A percentile compares a stretch with the other conserved stretches of the same genome.
These are phyloP conservation scores for Cercospora sesami DNA, from an alignment of 2,329 filamentous ascomycete species.

Conservation along the genomic window DNA sequence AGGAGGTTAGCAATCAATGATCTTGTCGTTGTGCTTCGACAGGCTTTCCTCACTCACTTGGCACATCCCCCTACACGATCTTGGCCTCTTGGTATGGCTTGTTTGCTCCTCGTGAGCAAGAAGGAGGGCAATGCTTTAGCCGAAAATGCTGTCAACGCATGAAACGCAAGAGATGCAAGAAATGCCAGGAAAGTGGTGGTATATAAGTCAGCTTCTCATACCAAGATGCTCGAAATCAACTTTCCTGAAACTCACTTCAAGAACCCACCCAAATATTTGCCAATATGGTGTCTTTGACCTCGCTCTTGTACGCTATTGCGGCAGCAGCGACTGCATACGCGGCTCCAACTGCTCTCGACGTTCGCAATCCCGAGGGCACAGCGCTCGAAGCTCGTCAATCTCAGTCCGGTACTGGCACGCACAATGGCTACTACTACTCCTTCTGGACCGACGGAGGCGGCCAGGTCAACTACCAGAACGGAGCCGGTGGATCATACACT, in stretches of 20 bases:
- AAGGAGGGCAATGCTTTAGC: not conserved
- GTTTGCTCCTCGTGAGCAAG: not conserved
- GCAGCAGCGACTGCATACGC: constrained; percentile 40
- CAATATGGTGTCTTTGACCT: constrained; percentile 14
- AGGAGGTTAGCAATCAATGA: not conserved
- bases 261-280: not conserved
- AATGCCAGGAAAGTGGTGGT: not conserved
- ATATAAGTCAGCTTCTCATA: not conserved
- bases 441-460: constrained; percentile 60
- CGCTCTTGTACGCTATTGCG: constrained; percentile 42
- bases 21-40: not conserved
- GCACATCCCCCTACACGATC: not conserved
- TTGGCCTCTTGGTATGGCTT: not conserved
- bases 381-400: constrained; percentile 41
- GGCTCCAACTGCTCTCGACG: constrained; percentile 36
- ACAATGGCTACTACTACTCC: constrained; percentile 62
- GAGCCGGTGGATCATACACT: constrained; percentile 50
- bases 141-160: not conserved
- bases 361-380: constrained; percentile 32
- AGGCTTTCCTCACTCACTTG: not conserved
- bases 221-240: not conserved
- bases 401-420: constrained; percentile 52
- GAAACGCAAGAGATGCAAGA: not conserved
- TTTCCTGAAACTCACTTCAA: not conserved
- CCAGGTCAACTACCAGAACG: constrained; percentile 58